These are phyloP conservation scores for Sporothrix globosa DNA, from an alignment of 2,329 filamentous ascomycete species.

Conservation along the genomic window DNA sequence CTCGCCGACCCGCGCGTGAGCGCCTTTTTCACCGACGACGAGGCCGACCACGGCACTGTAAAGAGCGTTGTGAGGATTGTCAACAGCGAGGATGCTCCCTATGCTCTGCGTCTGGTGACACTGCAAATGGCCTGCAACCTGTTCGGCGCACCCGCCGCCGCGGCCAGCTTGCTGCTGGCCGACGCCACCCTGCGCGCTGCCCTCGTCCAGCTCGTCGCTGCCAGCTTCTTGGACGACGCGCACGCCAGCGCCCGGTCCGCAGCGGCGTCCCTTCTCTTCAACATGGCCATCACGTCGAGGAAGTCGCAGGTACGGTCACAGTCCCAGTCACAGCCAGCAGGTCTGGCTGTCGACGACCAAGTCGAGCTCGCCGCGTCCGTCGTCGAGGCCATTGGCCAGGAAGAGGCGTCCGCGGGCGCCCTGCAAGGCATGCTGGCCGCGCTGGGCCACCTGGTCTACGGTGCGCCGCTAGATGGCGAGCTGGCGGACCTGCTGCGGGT, in stretches of 20 bases:
- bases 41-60: slow-evolving; percentile 66
- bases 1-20: slow-evolving; percentile 78
- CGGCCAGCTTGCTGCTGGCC: slow-evolving; percentile 66
- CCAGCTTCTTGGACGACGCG: slow-evolving; percentile 75
- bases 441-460: slow-evolving; percentile 75
- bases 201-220: slow-evolving; percentile 71
- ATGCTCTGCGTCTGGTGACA: slow-evolving; percentile 80
- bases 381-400: slow-evolving; percentile 69
- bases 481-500: slow-evolving; percentile 77
- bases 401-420: slow-evolving; percentile 68
- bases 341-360: slow-evolving; percentile 69
- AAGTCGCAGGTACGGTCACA: slow-evolving; percentile 8
- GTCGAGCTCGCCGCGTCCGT: slow-evolving; percentile 81
- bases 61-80: slow-evolving; percentile 63
- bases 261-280: slow-evolving; percentile 81
- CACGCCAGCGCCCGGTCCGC: slow-evolving; percentile 77
- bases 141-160: slow-evolving; percentile 64
- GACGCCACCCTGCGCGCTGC: slow-evolving; percentile 57
- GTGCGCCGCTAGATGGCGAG: slow-evolving; percentile 69
- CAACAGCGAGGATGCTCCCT: slow-evolving; percentile 63
- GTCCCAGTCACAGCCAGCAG: not conserved
- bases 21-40: slow-evolving; percentile 81
- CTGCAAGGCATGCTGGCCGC: slow-evolving; percentile 76
- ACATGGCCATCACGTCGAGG: slow-evolving; percentile 73
- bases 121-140: slow-evolving; percentile 84